phyloP scores from a whole-genome alignment of 176 grass and related monocot species.

The Triticum turgidum region DNA sequence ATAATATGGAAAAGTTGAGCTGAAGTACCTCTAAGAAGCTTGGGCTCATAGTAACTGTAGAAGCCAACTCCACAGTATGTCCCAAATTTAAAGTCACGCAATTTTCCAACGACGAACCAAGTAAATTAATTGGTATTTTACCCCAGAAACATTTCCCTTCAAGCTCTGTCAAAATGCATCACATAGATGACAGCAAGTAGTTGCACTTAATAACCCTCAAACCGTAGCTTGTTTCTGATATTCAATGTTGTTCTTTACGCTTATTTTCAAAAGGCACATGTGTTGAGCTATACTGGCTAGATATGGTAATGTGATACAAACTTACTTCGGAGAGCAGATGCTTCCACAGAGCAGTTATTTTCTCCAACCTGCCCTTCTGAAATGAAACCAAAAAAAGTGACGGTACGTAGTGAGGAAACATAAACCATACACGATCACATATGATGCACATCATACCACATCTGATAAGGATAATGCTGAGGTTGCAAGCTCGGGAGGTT shows the following conservation, averaged over 20 bases:
- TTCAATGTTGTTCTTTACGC: not conserved
- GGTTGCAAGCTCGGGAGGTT: slow-evolving; percentile 53
- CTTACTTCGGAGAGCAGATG: slow-evolving; percentile 56
- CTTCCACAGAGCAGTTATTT: slow-evolving; percentile 35
- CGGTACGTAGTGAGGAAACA: not conserved
- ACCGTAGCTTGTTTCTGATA: not conserved
- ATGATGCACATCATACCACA: slow-evolving; percentile 56
- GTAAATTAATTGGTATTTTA: slow-evolving; percentile 78
- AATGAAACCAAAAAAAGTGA: not conserved
- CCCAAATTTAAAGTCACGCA: slow-evolving; percentile 81
- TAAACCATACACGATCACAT: slow-evolving; percentile 16
- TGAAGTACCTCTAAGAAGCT: slow-evolving; percentile 79
- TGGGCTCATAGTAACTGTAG: slow-evolving; percentile 63
- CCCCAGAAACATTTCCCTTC: slow-evolving; percentile 88
- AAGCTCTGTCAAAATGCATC: slow-evolving; percentile 56
- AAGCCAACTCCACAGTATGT: slow-evolving; percentile 63
- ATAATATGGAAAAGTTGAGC: slow-evolving; percentile 19
- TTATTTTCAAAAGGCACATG: not conserved
- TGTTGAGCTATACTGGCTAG: slow-evolving; percentile 1
- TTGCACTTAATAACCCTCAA: slow-evolving; percentile 28
- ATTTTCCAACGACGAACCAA: slow-evolving; percentile 77
- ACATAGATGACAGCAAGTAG: not conserved
- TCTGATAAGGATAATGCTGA: slow-evolving; percentile 75
- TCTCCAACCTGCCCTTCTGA: slow-evolving; percentile 34
- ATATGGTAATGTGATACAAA: not conserved